Evolutionary conservation across 2,329 filamentous ascomycete species (phyloP).

Genomic region (Botrytis galanthina): DNA sequence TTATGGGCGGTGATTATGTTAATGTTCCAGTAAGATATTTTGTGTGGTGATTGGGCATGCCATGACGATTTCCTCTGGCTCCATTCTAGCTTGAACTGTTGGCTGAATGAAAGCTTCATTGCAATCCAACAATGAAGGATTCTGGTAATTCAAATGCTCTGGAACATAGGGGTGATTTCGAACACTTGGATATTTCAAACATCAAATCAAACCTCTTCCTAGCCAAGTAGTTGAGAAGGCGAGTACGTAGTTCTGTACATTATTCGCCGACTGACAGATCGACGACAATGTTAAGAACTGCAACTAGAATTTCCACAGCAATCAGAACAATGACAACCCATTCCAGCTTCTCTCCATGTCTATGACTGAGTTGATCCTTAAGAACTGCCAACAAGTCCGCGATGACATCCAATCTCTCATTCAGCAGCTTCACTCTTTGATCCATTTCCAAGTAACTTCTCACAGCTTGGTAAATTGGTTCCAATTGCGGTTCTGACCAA

Average conservation of each 20-base stretch:
- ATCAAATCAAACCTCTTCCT: neutral
- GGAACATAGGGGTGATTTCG: neutral
- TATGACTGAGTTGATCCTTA: constrained; percentile 92
- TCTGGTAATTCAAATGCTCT: neutral
- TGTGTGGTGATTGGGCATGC: neutral
- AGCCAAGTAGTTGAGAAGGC: neutral
- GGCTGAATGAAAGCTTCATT: neutral
- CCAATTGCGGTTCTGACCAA: constrained; percentile 96
- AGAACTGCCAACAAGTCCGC: constrained; percentile 88
- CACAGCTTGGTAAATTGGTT: constrained; percentile 94
- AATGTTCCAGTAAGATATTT: neutral
- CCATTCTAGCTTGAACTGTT: neutral
- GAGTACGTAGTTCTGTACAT: neutral
- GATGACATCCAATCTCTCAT: constrained; percentile 88
- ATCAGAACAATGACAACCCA: constrained; percentile 97
- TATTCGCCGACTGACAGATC: constrained; percentile 71
- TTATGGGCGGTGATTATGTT: neutral
- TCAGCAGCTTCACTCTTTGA: constrained; percentile 84
- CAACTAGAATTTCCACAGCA: constrained; percentile 90
- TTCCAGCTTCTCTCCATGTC: constrained; percentile 84
- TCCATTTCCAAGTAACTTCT: constrained; percentile 97
- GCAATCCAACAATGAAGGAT: neutral
- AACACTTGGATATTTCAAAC: neutral
- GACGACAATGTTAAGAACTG: constrained; percentile 90
- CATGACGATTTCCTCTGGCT: neutral